Percentiles rank a stretch among this genome's conserved stretches.
Conservation (phyloP, 352 stramenopile genomes). For the Globisporangium recalcitrans region DNA sequence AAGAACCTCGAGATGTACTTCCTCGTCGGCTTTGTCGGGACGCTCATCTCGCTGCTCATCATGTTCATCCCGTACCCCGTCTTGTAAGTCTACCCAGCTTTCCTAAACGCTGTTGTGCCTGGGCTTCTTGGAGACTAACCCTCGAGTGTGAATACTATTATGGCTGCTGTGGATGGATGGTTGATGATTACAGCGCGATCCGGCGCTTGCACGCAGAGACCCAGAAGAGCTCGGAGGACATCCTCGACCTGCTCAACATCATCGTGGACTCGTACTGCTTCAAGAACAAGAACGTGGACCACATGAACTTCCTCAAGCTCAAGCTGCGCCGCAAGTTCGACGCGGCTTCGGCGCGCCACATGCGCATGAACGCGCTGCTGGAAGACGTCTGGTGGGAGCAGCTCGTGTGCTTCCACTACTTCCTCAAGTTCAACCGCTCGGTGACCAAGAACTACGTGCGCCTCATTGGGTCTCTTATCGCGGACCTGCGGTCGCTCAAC, state of each 20-base stretch:
- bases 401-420: slow-evolving; percentile 56
- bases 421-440: slow-evolving; percentile 69
- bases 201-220: slow-evolving; percentile 47
- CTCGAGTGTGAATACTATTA: too few species aligned
- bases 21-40: slow-evolving; percentile 65
- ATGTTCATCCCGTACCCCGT: slow-evolving; percentile 77
- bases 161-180: neutral
- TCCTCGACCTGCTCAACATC: slow-evolving; percentile 72
- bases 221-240: slow-evolving; percentile 37
- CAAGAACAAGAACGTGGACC: slow-evolving; percentile 81
- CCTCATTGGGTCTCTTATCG: slow-evolving; percentile 58
- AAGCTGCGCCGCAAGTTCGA: slow-evolving; percentile 77
- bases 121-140: neutral
- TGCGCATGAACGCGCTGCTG: slow-evolving; percentile 53
- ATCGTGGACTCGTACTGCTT: slow-evolving; percentile 85
- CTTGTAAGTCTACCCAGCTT: slow-evolving; percentile 45
- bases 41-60: slow-evolving; percentile 60
- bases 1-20: slow-evolving; percentile 73
- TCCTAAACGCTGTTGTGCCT: neutral
- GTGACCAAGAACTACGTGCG: slow-evolving; percentile 63
- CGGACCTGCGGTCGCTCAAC: slow-evolving; percentile 62
- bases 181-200: slow-evolving; percentile 42
- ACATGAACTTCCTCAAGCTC: slow-evolving; percentile 77
- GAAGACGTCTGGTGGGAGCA: slow-evolving; percentile 84
- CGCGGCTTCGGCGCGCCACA: slow-evolving; percentile 34